phyloP scores from a whole-genome alignment of 2,329 filamentous ascomycete species.

The Clarireedia hainanense region DNA sequence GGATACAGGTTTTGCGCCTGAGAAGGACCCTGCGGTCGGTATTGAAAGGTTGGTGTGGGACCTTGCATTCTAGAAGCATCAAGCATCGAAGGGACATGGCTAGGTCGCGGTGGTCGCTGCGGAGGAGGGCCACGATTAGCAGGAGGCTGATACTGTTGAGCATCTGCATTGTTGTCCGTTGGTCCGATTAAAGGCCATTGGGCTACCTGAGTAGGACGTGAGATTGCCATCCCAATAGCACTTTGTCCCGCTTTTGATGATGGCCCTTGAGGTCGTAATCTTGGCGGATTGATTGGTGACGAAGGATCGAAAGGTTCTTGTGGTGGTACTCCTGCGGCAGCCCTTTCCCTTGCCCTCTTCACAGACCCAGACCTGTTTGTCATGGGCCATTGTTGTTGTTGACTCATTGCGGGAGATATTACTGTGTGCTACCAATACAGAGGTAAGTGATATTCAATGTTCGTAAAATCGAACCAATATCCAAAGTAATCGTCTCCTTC shows the following conservation, averaged over 20 bases:
- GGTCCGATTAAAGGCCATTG: slow-evolving; percentile 44
- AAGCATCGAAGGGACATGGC: slow-evolving; percentile 49
- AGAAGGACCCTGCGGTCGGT: slow-evolving; percentile 15
- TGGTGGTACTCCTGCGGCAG: slow-evolving; percentile 33
- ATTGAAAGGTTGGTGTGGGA: slow-evolving; percentile 46
- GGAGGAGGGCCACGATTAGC: slow-evolving; percentile 44
- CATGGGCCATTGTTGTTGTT: slow-evolving; percentile 22
- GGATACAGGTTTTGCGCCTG: background rate
- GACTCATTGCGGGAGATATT: slow-evolving; percentile 21
- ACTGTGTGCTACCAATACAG: background rate
- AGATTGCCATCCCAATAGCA: slow-evolving; percentile 35
- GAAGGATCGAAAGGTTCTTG: slow-evolving; percentile 16
- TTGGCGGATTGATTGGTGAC: slow-evolving; percentile 13
- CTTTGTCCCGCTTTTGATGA: slow-evolving; percentile 15
- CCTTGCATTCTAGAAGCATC: slow-evolving; percentile 49
- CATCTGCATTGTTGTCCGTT: slow-evolving; percentile 13
- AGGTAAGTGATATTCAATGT: slow-evolving; percentile 13
- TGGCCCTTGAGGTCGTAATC: slow-evolving; percentile 21
- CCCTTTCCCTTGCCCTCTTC: slow-evolving; percentile 46
- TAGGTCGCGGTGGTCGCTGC: slow-evolving; percentile 52
- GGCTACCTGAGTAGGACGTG: slow-evolving; percentile 40
- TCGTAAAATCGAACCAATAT: slow-evolving; percentile 15
- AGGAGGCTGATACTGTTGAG: slow-evolving; percentile 41
- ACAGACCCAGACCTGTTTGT: slow-evolving; percentile 35
- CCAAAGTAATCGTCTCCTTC: slow-evolving; percentile 16